Evolutionary conservation across 2,329 filamentous ascomycete species (phyloP), one percentile per base, ranked within the genome.

Genomic region (Cadophora luteo-olivacea): DNA sequence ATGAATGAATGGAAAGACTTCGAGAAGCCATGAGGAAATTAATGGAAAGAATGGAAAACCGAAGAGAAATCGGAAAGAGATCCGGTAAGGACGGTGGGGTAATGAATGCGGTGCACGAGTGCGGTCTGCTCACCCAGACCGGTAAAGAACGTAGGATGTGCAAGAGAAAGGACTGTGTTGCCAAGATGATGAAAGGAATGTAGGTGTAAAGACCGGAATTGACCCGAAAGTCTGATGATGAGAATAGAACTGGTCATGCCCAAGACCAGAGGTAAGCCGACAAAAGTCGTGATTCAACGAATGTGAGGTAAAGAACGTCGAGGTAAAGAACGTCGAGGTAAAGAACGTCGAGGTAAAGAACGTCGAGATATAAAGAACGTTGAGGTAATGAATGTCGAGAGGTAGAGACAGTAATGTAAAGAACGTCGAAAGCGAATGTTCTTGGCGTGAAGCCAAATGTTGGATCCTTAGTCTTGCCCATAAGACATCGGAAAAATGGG

Each of bases 1-100:
- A 45, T 22, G n/a, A 60, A 60, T 41, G 55, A 60, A 60, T 32
- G 51, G 12, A 55, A 32, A 55, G 51, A 14, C 51, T 33, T 22
- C 51, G 16, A 55, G 51, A 22, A 55, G 51, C 24, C 51, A 11
- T 55, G 14, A 55, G 51, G 22, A 32, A 55, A 5, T 29, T 55
- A 14, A 16, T 32, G 51, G 14, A 55, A 32, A 32, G 51, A 22
- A 55, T 6, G 24, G 24, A 29, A 55, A 29, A 24, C 51, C 24
- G 51, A 55, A 55, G 51, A 8, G 32, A 29, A 33, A 4, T 32
- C 51, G 25, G 51, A 32, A 29, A 12, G 24, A 1, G 51, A 29
- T 29, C 32, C 51, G 24, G 51, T 32, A 55, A 32, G 14, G 51
- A 55, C 32, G 3, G 51, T 55, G 32, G 51, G 22, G 24, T 55